phyloP scores from a whole-genome alignment of 352 stramenopile species.

The Globisporangium cylindrosporum region DNA sequence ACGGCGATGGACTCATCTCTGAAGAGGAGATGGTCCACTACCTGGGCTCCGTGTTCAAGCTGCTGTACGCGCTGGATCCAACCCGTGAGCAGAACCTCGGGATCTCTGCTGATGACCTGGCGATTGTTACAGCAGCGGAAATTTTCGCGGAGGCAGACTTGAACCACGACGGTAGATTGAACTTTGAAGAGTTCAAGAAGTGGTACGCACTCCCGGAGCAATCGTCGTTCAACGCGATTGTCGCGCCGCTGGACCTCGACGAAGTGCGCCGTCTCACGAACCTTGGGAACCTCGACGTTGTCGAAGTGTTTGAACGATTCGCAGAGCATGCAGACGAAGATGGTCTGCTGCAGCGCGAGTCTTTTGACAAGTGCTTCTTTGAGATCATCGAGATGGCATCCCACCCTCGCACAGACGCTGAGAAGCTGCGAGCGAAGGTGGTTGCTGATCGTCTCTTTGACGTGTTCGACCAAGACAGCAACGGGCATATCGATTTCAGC shows the following conservation, averaged over 20 bases:
- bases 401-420: conserved; percentile 57
- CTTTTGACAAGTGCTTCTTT: conserved; percentile 75
- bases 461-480: conserved; percentile 75
- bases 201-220: conserved; percentile 79
- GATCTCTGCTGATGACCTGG: conserved; percentile 61
- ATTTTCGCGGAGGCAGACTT: conserved; percentile 88
- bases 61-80: conserved; percentile 74
- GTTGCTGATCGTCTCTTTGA: conserved; percentile 74
- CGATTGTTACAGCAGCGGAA: conserved; percentile 57
- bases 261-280: conserved; percentile 85
- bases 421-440: conserved; percentile 65
- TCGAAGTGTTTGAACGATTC: conserved; percentile 86
- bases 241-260: conserved; percentile 69
- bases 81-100: conserved; percentile 54
- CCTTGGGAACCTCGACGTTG: conserved; percentile 76
- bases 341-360: conserved; percentile 53
- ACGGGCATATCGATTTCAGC: conserved; percentile 83
- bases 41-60: conserved; percentile 78
- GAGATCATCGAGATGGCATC: conserved; percentile 68
- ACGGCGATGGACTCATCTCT: conserved; percentile 81
- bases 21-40: conserved; percentile 86
- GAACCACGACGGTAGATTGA: conserved; percentile 83
- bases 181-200: conserved; percentile 80
- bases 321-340: conserved; percentile 62
- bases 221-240: conserved; percentile 65